Base-by-base conservation (phyloP, 2,329 filamentous ascomycete genomes). In the Calonectria henricotiae region DNA sequence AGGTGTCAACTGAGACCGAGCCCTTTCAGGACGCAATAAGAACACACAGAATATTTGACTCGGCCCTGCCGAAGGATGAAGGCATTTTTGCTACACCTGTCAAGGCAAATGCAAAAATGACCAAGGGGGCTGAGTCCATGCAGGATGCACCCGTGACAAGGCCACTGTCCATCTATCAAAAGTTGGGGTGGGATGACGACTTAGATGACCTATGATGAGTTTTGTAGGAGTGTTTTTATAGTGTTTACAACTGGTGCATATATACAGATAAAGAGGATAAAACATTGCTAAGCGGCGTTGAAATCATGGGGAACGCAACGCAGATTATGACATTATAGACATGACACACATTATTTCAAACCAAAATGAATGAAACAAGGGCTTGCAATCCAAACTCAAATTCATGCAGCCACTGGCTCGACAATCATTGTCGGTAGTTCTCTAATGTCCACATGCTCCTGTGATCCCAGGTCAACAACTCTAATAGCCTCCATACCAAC, bases 401-500 rank as follows among this genome's bases (percentile, higher is more conserved):
- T 41, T 78, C 41, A 79, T 69, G 76, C 76, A 23, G 74, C 77
- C 20, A 74, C 74, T 25, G 80, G 79, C 69, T 85, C 82, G 17
- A 92, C 86, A 64, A 94, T 82, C 75, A 94, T 89, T 51, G 88
- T 90, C 0, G 94, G 94, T 73, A 96, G 79, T 71, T 96, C 92
- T 70, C 89, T 87, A 65, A 95, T 90, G 80, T 96, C 93, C 4
- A 94, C 91, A 78, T 93, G 92, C 82, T 95, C 93, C 77, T 94
- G 91, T 39, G 89, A 93, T 25, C 86, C 89, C 70, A 96, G 79
- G 80, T 96, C 94, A 4, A 95, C 86, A 1, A 96, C 89, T 61
- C 93, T 86, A 23, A 96, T 86, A 2, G 91, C 91, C 75, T 95
- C 93, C 3, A 96, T 81, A n/a, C 88, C 87, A 35, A 94, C 86